Evolutionary conservation across 78 protist species (phyloP).

Genomic region (Speleostelium caveatum): DNA sequence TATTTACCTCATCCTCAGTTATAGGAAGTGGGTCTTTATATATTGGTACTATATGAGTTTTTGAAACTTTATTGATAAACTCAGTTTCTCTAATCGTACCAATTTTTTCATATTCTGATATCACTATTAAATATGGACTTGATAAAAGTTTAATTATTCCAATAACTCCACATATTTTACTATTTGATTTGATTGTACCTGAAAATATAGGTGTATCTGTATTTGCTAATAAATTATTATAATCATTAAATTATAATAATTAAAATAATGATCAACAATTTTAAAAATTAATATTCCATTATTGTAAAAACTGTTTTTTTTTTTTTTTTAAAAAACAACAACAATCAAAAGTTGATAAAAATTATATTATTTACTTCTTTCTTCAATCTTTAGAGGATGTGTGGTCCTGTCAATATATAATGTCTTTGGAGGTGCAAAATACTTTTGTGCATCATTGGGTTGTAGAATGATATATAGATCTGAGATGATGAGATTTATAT

Average conservation of each 20-base stretch:
- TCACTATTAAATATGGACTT: constrained; percentile 55
- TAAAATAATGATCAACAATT: background rate
- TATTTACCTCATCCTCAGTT: constrained; percentile 55
- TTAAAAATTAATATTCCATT: background rate
- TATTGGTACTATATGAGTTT: constrained; percentile 35
- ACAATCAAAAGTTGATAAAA: no score
- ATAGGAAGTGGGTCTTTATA: constrained; percentile 28
- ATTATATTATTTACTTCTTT: constrained; percentile 11
- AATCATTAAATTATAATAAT: background rate
- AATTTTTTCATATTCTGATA: constrained; percentile 14
- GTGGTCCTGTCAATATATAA: constrained; percentile 67
- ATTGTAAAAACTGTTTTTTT: no score
- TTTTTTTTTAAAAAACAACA: no score
- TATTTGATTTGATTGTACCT: constrained; percentile 42
- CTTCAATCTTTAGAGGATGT: constrained; percentile 56
- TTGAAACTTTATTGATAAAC: constrained; percentile 33
- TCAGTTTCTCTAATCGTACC: constrained; percentile 54
- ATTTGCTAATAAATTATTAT: background rate
- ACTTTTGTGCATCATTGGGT: constrained; percentile 13
- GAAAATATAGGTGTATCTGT: constrained; percentile 24
- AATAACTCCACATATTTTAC: constrained; percentile 51
- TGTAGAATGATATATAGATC: constrained; percentile 57
- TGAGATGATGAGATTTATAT: constrained; percentile 40
- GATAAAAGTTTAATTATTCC: constrained; percentile 66
- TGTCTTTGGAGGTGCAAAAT: constrained; percentile 4